Conservation (phyloP, 2,329 filamentous ascomycete genomes). For the Fusarium armeniacum region DNA sequence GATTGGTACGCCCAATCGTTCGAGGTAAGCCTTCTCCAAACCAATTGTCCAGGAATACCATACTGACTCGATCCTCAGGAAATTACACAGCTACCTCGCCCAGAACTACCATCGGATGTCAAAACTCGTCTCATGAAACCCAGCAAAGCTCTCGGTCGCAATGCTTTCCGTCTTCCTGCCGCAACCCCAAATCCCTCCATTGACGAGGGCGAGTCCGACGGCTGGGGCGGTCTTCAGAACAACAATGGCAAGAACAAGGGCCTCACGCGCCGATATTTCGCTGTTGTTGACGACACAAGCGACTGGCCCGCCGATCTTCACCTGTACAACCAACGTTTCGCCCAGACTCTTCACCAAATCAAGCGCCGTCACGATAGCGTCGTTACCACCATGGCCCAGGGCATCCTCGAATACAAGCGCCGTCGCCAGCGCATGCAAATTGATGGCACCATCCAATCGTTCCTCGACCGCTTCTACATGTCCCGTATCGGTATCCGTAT, state of each 20-base stretch:
- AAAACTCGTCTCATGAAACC: slow-evolving; percentile 83
- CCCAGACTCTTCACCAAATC: slow-evolving; percentile 90
- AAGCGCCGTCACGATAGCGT: slow-evolving; percentile 97
- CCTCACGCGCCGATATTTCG: slow-evolving; percentile 79
- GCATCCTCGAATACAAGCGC: slow-evolving; percentile 97
- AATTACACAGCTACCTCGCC: slow-evolving; percentile 88
- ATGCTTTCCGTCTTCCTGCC: slow-evolving; percentile 79
- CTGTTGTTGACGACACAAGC: slow-evolving; percentile 86
- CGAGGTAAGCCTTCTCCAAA: slow-evolving; percentile 72
- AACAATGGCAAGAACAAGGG: slow-evolving; percentile 65
- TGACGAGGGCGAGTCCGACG: slow-evolving; percentile 82
- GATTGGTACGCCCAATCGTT: slow-evolving; percentile 99
- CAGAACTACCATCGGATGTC: slow-evolving; percentile 80
- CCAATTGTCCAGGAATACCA: background rate
- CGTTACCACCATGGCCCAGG: slow-evolving; percentile 97
- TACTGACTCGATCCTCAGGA: slow-evolving; percentile 69
- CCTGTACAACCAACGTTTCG: slow-evolving; percentile 93
- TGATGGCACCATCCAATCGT: slow-evolving; percentile 95
- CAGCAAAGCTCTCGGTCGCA: slow-evolving; percentile 67
- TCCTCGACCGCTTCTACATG: slow-evolving; percentile 99
- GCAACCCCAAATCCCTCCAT: slow-evolving; percentile 93
- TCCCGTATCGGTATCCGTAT: slow-evolving; percentile 98
- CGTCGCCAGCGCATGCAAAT: slow-evolving; percentile 98
- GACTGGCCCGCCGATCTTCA: slow-evolving; percentile 96
- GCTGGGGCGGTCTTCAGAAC: slow-evolving; percentile 63